These are phyloP conservation scores for Galerina marginata DNA, from an alignment of 768 basidiomycete genomes.

Conservation along the genomic window DNA sequence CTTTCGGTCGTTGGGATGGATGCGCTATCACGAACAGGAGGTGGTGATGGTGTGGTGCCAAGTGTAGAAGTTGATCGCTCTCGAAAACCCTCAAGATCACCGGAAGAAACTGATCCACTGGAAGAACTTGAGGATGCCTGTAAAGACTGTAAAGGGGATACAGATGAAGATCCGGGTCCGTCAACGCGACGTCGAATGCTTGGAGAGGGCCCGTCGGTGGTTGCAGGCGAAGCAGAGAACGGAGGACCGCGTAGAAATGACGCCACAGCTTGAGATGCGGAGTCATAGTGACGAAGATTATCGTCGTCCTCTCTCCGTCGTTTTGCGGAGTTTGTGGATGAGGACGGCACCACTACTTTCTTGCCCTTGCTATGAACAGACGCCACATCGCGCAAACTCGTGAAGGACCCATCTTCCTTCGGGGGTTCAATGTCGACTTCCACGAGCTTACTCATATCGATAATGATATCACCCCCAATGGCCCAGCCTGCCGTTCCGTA, in stretches of 20 bases:
- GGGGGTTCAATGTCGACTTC: slow-evolving; percentile 75
- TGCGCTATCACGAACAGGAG: slow-evolving; percentile 9
- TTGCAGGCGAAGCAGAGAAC: slow-evolving; percentile 18
- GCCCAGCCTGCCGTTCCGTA: slow-evolving; percentile 93
- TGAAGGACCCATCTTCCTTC: slow-evolving; percentile 55
- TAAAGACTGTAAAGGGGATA: slow-evolving; percentile 14
- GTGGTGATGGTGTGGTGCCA: slow-evolving; percentile 35
- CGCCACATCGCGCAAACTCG: slow-evolving; percentile 63
- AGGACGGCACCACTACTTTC: slow-evolving; percentile 25
- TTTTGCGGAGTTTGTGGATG: slow-evolving; percentile 41
- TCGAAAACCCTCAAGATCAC: slow-evolving; percentile 17
- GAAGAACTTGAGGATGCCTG: slow-evolving; percentile 25
- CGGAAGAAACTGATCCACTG: slow-evolving; percentile 15
- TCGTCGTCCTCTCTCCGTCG: slow-evolving; percentile 63
- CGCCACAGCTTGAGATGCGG: slow-evolving; percentile 59
- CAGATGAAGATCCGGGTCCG: slow-evolving; percentile 15
- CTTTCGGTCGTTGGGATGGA: not conserved
- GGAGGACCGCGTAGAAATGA: slow-evolving; percentile 52
- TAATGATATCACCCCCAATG: slow-evolving; percentile 82
- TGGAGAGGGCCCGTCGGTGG: slow-evolving; percentile 38
- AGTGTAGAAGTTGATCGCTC: slow-evolving; percentile 29
- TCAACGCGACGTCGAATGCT: slow-evolving; percentile 42
- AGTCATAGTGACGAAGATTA: slow-evolving; percentile 54
- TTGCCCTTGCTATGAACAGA: slow-evolving; percentile 62
- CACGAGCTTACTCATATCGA: slow-evolving; percentile 76